phyloP scores from a whole-genome alignment of 2,329 filamentous ascomycete genomes.

The Colletotrichum shisoi region DNA sequence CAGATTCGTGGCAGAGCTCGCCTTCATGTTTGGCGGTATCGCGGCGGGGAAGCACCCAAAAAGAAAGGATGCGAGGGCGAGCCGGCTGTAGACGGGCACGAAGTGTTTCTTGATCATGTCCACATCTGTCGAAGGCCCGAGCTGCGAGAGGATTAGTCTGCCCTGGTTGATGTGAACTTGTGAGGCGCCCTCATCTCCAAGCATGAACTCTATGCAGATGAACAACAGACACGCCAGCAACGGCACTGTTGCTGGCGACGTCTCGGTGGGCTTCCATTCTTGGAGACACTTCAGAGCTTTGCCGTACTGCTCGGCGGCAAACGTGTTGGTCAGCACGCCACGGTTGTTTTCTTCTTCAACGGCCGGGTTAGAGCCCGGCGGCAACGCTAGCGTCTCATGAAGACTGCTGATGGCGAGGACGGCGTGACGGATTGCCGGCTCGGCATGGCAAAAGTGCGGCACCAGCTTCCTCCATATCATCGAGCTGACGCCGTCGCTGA shows the following conservation, averaged over 20 bases:
- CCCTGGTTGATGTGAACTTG: slow-evolving; percentile 57
- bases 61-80: slow-evolving; percentile 53
- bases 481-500: slow-evolving; percentile 51
- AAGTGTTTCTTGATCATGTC: slow-evolving; percentile 52
- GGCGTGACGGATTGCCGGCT: slow-evolving; percentile 59
- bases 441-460: slow-evolving; percentile 54
- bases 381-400: slow-evolving; percentile 49
- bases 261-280: slow-evolving; percentile 46
- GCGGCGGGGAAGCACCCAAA: slow-evolving; percentile 50
- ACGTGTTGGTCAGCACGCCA: slow-evolving; percentile 39
- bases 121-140: slow-evolving; percentile 46
- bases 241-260: slow-evolving; percentile 44
- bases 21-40: slow-evolving; percentile 50
- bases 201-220: slow-evolving; percentile 63
- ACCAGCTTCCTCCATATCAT: slow-evolving; percentile 57
- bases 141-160: slow-evolving; percentile 51
- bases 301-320: slow-evolving; percentile 58
- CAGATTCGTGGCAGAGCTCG: slow-evolving; percentile 42
- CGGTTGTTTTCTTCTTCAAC: not conserved
- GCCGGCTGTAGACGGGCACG: slow-evolving; percentile 55
- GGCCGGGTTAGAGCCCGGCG: not conserved
- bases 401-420: slow-evolving; percentile 59
- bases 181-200: slow-evolving; percentile 57
- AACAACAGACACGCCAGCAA: slow-evolving; percentile 60
- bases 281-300: slow-evolving; percentile 56